Evolutionary conservation across 176 grass and related monocot genomes (phyloP).

Genomic region (Canna indica): DNA sequence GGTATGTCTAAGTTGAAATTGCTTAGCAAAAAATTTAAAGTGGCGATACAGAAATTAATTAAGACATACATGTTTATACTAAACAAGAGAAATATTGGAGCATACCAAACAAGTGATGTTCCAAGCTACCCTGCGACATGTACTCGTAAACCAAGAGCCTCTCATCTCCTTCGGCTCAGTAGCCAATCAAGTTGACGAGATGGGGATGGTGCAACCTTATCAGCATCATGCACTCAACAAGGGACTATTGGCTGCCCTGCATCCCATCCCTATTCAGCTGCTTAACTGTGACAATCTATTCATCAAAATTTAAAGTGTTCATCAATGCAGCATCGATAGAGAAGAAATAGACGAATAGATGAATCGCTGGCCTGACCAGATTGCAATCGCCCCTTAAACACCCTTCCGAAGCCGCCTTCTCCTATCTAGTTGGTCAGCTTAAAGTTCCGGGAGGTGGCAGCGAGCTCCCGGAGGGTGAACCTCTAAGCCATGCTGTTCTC

Average conservation of each 20-base stretch:
- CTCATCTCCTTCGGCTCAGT: constrained; percentile 33
- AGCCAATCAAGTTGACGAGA: constrained; percentile 40
- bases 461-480: constrained; percentile 24
- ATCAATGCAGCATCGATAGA: constrained; percentile 6
- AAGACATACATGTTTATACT: too few relatives aligned
- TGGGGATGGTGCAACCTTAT: constrained; percentile 33
- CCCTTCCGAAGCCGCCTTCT: constrained; percentile 38
- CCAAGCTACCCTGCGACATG: constrained; percentile 37
- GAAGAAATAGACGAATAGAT: not conserved
- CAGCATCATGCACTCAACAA: constrained; percentile 41
- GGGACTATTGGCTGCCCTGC: constrained; percentile 33
- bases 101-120: constrained; percentile 33
- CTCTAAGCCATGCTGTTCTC: constrained; percentile 16
- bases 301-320: not conserved
- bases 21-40: too few relatives aligned
- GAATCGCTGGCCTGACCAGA: constrained; percentile 24
- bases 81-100: not conserved
- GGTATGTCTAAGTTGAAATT: too few relatives aligned
- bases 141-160: constrained; percentile 36
- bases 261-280: constrained; percentile 28
- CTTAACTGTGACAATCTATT: constrained; percentile 38
- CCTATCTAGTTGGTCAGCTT: constrained; percentile 27
- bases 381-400: constrained; percentile 32
- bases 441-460: constrained; percentile 26
- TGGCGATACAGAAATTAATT: too few relatives aligned